phyloP scores from a whole-genome alignment of 1,284 basidiomycete genomes.

The Pascua guehoae region DNA sequence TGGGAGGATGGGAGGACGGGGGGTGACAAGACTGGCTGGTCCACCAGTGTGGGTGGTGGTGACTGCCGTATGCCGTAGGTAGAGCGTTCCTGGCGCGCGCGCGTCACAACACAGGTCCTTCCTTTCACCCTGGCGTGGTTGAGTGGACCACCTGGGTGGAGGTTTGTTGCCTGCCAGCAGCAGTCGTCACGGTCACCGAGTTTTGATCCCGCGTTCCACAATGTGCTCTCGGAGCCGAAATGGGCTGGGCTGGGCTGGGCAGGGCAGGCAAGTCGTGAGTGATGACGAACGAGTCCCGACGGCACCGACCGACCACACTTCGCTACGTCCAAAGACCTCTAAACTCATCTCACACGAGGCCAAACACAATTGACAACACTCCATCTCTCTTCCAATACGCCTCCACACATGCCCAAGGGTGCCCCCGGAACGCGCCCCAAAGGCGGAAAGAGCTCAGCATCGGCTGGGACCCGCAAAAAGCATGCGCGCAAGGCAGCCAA shows the following conservation, averaged over 20 bases:
- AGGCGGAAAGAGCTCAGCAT: constrained; percentile 56
- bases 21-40: neutral
- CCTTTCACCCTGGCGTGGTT: neutral
- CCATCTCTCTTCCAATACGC: neutral
- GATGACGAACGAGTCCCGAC: neutral
- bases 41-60: no score
- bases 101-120: neutral
- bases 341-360: no score
- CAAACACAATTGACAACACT: neutral
- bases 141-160: constrained; percentile 13
- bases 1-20: neutral
- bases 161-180: no score
- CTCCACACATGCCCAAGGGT: constrained; percentile 7
- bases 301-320: neutral
- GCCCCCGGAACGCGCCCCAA: constrained; percentile 1
- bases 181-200: no score
- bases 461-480: constrained; percentile 76
- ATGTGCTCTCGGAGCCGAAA: neutral
- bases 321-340: neutral
- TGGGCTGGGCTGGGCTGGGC: neutral
- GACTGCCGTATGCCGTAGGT: neutral
- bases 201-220: constrained; percentile 5
- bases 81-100: neutral
- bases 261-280: neutral
- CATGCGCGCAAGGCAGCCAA: constrained; percentile 38